Conservation (phyloP, 1,284 basidiomycete genomes). For the Puccinia novopanici region DNA sequence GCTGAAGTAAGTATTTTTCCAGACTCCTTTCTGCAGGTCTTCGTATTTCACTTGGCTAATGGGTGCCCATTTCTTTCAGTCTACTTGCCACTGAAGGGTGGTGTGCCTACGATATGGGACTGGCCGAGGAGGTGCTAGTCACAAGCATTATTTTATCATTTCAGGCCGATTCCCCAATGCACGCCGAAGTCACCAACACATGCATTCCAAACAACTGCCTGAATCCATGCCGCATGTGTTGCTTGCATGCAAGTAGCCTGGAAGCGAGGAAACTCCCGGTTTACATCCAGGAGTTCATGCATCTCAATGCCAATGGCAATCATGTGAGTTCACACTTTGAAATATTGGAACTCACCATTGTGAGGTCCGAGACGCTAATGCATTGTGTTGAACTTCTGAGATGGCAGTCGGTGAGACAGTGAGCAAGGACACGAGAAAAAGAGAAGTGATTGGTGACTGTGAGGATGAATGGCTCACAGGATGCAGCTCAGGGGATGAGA, state of each 20-base stretch:
- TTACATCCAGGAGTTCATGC: not conserved
- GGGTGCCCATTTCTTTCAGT: not conserved
- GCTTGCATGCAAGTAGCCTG: not conserved
- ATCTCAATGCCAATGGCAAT: not conserved
- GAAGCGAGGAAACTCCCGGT: not conserved
- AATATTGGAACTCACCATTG: no score
- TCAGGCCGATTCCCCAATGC: not conserved
- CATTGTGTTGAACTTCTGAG: no score
- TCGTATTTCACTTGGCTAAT: conserved; percentile 52
- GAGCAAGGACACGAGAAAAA: no score
- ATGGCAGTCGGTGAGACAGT: no score
- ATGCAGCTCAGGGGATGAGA: no score
- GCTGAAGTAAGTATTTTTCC: not conserved
- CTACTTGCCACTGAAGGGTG: not conserved
- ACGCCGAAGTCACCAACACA: not conserved
- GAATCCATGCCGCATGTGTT: not conserved
- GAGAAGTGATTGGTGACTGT: no score
- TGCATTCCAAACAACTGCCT: not conserved
- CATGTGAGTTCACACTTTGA: not conserved
- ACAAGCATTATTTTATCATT: not conserved
- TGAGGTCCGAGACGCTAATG: no score
- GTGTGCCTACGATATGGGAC: not conserved
- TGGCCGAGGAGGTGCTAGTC: not conserved
- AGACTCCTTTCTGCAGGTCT: no score
- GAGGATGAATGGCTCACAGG: no score